Evolutionary conservation across 495 filamentous ascomycete species (phyloP), one percentile per base, ranked within the genome.

Genomic region (Daldinia childiae): DNA sequence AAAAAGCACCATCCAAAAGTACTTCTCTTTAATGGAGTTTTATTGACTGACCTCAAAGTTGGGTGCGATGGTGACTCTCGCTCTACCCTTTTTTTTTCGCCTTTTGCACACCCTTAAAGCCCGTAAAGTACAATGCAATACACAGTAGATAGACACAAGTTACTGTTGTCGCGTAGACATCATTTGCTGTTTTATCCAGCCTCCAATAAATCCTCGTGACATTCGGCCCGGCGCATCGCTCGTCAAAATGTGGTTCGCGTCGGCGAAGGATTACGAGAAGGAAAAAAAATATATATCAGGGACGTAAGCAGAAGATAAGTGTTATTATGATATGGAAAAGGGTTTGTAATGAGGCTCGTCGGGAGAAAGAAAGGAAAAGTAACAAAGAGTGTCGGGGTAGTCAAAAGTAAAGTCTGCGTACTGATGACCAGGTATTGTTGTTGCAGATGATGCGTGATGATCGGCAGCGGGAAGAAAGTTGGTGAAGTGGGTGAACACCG

Each of bases 191-290:
- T 38, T 76, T 78, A 78, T 76, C 76, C 76, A 76, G 76, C 76
- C 76, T 74, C 74, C 71, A 74, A 67, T 73, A 72, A 69, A 71
- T 73, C 76, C 68, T 73, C 63, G 74, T 70, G 66, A 66, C 76
- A 75, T 74, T 76, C 68, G 74, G 64, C 74, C 70, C 68, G 71
- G 73, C 76, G 76, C 76, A 78, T 78, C 70, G 74, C 76, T 75
- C 71, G 74, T 76, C 74, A 66, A 74, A 76, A 68, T 72, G 68
- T 72, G 62, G 71, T 62, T 73, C 71, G 71, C 71, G 71, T 73
- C 65, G 71, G 65, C 65, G 71, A 66, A 73, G 64, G 66, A 62
- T 36, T 52, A 66, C 15, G 39, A 43, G 36, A 64, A 63, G 29
- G 8, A 29, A 26, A 43, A 45, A 34, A 29, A 60, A 30, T 15